Evolutionary conservation across 2,329 filamentous ascomycete species (phyloP), one percentile per base, ranked within the genome.

Genomic region (Ophiostoma tasmaniense): DNA sequence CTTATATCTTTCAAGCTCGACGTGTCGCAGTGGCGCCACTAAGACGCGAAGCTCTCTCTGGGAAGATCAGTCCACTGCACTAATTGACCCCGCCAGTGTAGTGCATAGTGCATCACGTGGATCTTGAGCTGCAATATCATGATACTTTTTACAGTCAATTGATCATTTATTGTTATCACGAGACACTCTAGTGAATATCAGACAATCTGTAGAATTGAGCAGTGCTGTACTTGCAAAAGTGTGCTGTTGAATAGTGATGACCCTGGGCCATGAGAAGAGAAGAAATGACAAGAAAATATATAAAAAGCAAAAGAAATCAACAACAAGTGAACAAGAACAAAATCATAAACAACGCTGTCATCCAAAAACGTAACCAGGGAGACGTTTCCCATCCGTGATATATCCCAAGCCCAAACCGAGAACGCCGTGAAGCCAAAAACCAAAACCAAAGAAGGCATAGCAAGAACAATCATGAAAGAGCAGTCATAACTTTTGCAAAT

Each of bases 401-500:
- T 39, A 39, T 42, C 22, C 37, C 64, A 65, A 30, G 25, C 35
- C 37, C n/a, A 65, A 20, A 17, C 20, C 35, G 35, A 37, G 33
- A 65, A 65, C 64, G 64, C 64, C 64, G 22, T 25, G 14, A 62
- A 64, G 33, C 30, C 61, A 64, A 25, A 64, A 39, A 61, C 22
- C 3, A 33, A 33, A 1, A 33, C 37, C 13, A n/a, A n/a, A 45
- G 42, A 45, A 64, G 37, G 30, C 30, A 64, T 25, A 64, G 61
- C 20, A 37, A 22, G 10, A 64, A 8, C 61, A 5, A 35, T 17
- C 59, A 37, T 37, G 11, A 39, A 11, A n/a, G 20, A 64, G 33
- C 14, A 64, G 28, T 13, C 6, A 37, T 62, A 13, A 39, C 13
- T 11, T 39, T 39, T 39, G 33, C 3, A 14, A 2, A 65, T 30